A percentile compares a stretch with the other conserved stretches of the same genome.
phyloP scores from a whole-genome alignment of 371 early-diverging fungal genomes.

The Mucor mucedo region DNA sequence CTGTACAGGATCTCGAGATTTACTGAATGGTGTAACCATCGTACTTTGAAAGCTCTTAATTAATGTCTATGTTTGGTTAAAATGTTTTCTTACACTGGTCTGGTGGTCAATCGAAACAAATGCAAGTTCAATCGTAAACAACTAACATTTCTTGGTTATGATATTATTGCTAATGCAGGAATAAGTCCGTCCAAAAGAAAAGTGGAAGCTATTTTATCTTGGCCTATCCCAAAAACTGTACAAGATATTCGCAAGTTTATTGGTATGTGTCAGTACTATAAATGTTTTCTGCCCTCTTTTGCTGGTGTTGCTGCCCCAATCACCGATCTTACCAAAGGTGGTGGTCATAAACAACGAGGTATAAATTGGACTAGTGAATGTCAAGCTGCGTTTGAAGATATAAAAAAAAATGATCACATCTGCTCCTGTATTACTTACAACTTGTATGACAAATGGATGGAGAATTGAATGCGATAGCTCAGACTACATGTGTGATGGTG shows the following conservation, averaged over 20 bases:
- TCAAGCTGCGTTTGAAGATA: neutral
- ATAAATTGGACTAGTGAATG: conserved; percentile 2
- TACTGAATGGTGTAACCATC: no score
- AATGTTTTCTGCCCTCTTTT: conserved; percentile 33
- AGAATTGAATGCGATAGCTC: conserved; percentile 39
- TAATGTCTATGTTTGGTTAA: no score
- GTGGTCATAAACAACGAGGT: conserved; percentile 12
- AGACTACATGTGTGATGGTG: conserved; percentile 31
- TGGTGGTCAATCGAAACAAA: no score
- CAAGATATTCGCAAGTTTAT: conserved; percentile 41
- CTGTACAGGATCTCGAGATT: no score
- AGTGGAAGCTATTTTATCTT: conserved; percentile 26
- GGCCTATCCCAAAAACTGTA: conserved; percentile 43
- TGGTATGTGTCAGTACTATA: conserved; percentile 38
- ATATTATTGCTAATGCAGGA: conserved; percentile 31
- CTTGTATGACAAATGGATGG: conserved; percentile 29
- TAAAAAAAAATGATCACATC: conserved; percentile 15
- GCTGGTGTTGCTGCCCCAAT: conserved; percentile 44
- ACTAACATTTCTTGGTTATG: conserved; percentile 51
- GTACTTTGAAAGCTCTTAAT: no score
- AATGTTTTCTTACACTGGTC: no score
- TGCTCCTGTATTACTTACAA: conserved; percentile 21
- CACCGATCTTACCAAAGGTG: conserved; percentile 36
- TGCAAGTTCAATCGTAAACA: conserved; percentile 30
- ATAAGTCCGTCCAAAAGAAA: conserved; percentile 32